Conservation (phyloP, 148 eudicot species). For the Silene uniflora region DNA sequence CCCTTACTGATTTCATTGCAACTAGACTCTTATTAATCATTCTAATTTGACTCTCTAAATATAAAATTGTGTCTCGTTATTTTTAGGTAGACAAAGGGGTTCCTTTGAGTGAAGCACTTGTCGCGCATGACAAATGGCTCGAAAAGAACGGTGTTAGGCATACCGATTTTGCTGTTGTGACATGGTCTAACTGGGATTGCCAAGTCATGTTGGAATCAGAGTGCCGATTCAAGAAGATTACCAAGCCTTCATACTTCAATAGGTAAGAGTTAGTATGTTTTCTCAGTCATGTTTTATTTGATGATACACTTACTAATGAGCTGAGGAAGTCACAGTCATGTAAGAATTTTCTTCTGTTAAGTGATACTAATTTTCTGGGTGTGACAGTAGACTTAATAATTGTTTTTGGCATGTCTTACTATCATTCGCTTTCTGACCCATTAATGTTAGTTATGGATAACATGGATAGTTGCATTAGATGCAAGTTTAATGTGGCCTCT, state of each 20-base stretch:
- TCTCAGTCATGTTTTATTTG: background rate
- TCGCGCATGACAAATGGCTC: slow-evolving; percentile 93
- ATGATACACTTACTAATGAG: background rate
- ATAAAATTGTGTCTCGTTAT: background rate
- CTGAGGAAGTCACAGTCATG: slow-evolving; percentile 1
- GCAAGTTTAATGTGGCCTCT: background rate
- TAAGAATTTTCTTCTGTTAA: background rate
- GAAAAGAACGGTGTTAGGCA: slow-evolving; percentile 78
- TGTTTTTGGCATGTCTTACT: background rate
- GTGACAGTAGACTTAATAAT: background rate
- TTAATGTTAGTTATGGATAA: background rate
- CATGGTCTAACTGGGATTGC: slow-evolving; percentile 99
- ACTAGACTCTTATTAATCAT: too few relatives aligned
- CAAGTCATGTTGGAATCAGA: slow-evolving; percentile 94
- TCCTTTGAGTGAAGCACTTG: slow-evolving; percentile 75
- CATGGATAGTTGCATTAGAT: background rate
- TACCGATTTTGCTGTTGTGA: slow-evolving; percentile 82
- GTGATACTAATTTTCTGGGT: background rate
- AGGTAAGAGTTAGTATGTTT: slow-evolving; percentile 31
- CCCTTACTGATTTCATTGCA: too few relatives aligned
- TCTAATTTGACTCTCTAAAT: too few relatives aligned
- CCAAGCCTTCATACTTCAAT: slow-evolving; percentile 84
- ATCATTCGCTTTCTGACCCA: background rate
- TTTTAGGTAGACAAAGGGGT: slow-evolving; percentile 91
- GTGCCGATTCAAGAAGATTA: slow-evolving; percentile 80